These are phyloP conservation scores for Populus pruinosa DNA, from an alignment of 345 rosid species.

Conservation along the genomic window DNA sequence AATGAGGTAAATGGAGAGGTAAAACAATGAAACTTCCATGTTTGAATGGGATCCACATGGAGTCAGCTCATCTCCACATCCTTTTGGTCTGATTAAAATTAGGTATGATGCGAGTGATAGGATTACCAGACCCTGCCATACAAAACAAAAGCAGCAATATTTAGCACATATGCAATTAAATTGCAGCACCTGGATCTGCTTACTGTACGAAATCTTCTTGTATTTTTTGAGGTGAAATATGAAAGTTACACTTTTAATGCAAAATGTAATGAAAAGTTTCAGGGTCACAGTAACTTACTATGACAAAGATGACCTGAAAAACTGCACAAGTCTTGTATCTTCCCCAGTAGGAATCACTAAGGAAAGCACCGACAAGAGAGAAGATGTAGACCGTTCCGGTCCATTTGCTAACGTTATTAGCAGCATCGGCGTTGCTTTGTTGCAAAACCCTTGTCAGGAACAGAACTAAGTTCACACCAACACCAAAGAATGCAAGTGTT, in stretches of 20 bases:
- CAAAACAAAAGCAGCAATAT: neutral
- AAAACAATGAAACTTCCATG: constrained; percentile 63
- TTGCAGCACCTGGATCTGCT: neutral
- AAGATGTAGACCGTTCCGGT: constrained; percentile 98
- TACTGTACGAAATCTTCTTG: neutral
- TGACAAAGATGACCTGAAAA: constrained; percentile 87
- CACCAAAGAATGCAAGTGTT: constrained; percentile 96
- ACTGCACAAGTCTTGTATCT: constrained; percentile 97
- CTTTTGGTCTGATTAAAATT: constrained; percentile 75
- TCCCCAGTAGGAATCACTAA: constrained; percentile 99
- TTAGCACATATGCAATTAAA: neutral
- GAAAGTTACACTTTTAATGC: neutral
- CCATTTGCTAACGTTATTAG: constrained; percentile 98
- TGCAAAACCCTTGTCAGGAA: constrained; percentile 91
- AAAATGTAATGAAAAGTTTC: neutral
- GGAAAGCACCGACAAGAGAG: constrained; percentile 95
- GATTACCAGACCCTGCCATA: constrained; percentile 65
- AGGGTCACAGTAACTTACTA: constrained; percentile 44
- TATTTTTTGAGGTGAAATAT: neutral
- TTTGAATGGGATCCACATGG: constrained; percentile 74
- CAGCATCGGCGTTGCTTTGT: constrained; percentile 94
- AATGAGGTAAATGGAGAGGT: constrained; percentile 79
- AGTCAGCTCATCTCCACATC: constrained; percentile 66
- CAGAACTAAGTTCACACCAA: constrained; percentile 90
- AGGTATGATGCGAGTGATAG: constrained; percentile 71